Base-by-base conservation (phyloP, 2,329 filamentous ascomycete genomes). In the Colletotrichum plurivorum region DNA sequence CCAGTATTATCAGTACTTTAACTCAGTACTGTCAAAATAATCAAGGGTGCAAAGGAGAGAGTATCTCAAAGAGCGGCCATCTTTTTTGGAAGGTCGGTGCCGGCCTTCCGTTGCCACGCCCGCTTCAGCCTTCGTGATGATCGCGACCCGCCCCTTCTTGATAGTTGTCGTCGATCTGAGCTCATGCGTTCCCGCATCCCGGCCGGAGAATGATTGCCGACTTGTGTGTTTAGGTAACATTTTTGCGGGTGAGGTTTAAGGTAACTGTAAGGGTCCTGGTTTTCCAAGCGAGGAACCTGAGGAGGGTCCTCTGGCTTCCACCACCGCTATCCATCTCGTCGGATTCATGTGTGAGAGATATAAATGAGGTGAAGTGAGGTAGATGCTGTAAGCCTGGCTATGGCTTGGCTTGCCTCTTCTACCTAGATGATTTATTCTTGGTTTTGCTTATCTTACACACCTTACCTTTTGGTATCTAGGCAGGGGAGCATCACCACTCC, bases 61-160 rank as follows among this genome's bases (percentile, higher is more conserved):
- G n/a, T n/a, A n/a, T n/a, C n/a, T n/a, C n/a, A n/a, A n/a, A n/a
- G n/a, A n/a, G n/a, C n/a, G n/a, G n/a, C n/a, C n/a, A n/a, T n/a
- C n/a, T n/a, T n/a, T n/a, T n/a, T n/a, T n/a, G n/a, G n/a, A n/a
- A n/a, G n/a, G n/a, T n/a, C n/a, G n/a, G n/a, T n/a, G n/a, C n/a
- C n/a, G n/a, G 22, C 22, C 22, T 25, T 25, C 22, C 22, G 22
- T 25, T 5, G 4, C 22, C 22, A 25, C 36, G 25, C 39, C 49
- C 39, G 41, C 49, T 56, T 10, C 64, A 67, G 64, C 64, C 64
- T 63, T 39, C n/a, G 20, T 13, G 53, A 63, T 63, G 59, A 63
- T 39, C 46, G 41, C 25, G 31, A 41, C 46, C 59, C 64, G 43
- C 45, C 59, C 20, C 10, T 36, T 25, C 16, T 27, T 7, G n/a